Base-by-base conservation (phyloP, 495 filamentous ascomycete genomes). In the Aspergillus biplanus region DNA sequence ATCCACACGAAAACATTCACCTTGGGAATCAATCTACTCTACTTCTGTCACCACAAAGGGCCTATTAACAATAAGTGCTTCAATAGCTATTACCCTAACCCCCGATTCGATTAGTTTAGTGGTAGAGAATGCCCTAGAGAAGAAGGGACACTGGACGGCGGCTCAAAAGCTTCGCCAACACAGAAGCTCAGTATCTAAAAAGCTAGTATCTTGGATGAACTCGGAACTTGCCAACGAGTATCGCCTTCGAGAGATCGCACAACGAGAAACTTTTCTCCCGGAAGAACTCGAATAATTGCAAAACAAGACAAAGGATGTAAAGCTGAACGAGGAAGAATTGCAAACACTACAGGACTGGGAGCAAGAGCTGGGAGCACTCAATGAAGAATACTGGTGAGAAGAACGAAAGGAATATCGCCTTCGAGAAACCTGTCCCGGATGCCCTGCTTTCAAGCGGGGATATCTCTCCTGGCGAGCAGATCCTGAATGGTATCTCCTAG, bases 191-290 rank as follows among this genome's bases (percentile, higher is more conserved):
- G 15, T n/a, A 13, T 18, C 44, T 48, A 18, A 7, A 7, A n/a
- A 48, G 44, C 16, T 48, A 15, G 11, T 48, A 48, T 48, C 9
- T 48, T 48, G 44, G 44, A 48, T 48, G 44, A 48, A 48, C 44
- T 13, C 44, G 16, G 15, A 15, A 18, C 11, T 48, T 15, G 16
- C 44, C 9, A 48, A 48, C 44, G 15, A 48, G 11, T 48, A 48
- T n/a, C 44, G 44, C 16, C 44, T 48, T 13, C 44, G 44, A 48
- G 44, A 48, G 44, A 48, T 48, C 16, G 16, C 44, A 48, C 44
- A 48, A 18, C 44, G 44, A 48, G 44, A 48, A 15, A 18, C 44
- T 15, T 7, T 48, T 18, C 44, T 48, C 16, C 44, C 16, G 16
- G 44, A 48, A 18, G 44, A 48, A n/a, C 9, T 48, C 44, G 16